A percentile compares a stretch with the other conserved stretches of the same genome.
These are phyloP conservation scores for Hypoxylon perforatum DNA, from an alignment of 495 filamentous ascomycete species.

Conservation along the genomic window DNA sequence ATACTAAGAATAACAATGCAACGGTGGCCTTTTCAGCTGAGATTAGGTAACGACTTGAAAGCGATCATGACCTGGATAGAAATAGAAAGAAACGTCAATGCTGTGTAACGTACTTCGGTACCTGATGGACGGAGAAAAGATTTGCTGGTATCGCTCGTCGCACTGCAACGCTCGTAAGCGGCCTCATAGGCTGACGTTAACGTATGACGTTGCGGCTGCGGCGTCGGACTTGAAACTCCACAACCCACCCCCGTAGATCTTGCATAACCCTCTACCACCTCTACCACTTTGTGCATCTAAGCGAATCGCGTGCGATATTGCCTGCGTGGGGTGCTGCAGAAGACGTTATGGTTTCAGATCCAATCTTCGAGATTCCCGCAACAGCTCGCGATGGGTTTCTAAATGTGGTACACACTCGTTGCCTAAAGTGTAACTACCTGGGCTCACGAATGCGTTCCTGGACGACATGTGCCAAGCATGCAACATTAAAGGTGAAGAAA, in stretches of 20 bases:
- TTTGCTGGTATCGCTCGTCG: neutral
- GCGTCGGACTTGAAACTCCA: neutral
- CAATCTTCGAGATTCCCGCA: too few relatives aligned
- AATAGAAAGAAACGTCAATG: neutral
- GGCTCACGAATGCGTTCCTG: neutral
- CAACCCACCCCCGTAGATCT: neutral
- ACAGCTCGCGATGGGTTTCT: too few relatives aligned
- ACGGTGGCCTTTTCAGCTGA: neutral
- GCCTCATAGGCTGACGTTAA: neutral
- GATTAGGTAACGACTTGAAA: neutral
- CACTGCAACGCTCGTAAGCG: neutral
- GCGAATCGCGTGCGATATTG: too few relatives aligned
- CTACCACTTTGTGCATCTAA: too few relatives aligned
- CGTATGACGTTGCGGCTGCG: slow-evolving; percentile 1
- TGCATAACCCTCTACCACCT: neutral
- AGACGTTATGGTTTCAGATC: neutral
- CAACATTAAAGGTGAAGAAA: neutral
- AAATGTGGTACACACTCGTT: too few relatives aligned
- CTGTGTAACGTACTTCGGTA: too few relatives aligned
- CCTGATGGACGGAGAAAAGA: neutral
- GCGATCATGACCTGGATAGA: neutral
- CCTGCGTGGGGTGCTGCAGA: neutral
- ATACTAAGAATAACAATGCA: too few relatives aligned
- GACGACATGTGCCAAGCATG: neutral
- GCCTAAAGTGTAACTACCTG: too few relatives aligned